Conservation (phyloP, 1,284 basidiomycete genomes). For the Cryptococcus sp. region DNA sequence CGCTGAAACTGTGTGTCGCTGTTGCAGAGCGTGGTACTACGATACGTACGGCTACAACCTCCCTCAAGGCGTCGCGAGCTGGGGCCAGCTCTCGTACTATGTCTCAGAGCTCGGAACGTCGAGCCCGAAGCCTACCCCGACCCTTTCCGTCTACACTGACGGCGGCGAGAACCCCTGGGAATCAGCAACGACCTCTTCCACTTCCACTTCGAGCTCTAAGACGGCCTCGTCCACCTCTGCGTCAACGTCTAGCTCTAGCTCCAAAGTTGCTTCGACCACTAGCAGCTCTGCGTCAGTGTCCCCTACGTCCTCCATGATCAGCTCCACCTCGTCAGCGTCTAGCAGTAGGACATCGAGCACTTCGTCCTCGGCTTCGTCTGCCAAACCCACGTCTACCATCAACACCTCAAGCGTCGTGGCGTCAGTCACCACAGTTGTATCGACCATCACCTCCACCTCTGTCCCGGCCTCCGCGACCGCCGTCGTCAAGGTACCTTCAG, state of each 20-base stretch:
- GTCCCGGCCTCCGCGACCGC: conserved; percentile 11
- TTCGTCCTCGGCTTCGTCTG: background rate
- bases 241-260: conserved; percentile 6
- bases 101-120: conserved; percentile 20
- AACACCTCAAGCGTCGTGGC: no score
- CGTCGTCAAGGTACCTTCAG: conserved; percentile 9
- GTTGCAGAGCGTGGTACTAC: conserved; percentile 16
- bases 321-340: background rate
- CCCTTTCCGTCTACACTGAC: conserved; percentile 10
- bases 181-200: background rate
- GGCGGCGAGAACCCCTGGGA: conserved; percentile 22
- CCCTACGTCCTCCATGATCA: background rate
- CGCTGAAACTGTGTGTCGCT: no score
- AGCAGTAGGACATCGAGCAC: background rate
- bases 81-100: conserved; percentile 17
- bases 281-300: background rate
- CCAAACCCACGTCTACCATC: conserved; percentile 2
- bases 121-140: conserved; percentile 9
- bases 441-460: conserved; percentile 11
- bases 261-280: conserved; percentile 1
- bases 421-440: background rate
- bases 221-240: conserved; percentile 4
- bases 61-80: conserved; percentile 15
- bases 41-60: conserved; percentile 20
- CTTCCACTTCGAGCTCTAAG: conserved; percentile 1